Evolutionary conservation across 192 early-diverging fungal genomes (phyloP).

Genomic region (Powellomyces hirtus): DNA sequence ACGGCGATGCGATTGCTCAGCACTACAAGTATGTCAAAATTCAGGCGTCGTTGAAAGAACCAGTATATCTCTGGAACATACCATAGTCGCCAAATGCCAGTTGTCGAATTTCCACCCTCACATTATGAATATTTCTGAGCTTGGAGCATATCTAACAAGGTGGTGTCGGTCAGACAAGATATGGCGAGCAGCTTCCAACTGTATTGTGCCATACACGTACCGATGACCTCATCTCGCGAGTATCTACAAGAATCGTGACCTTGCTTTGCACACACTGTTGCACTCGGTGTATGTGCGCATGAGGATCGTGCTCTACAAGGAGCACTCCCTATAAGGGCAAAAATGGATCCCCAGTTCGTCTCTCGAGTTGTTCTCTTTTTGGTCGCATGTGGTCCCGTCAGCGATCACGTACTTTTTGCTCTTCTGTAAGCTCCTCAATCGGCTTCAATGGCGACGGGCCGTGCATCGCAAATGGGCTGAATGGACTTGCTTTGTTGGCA

Average conservation of each 20-base stretch:
- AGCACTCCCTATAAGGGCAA: background rate
- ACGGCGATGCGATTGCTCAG: slow-evolving; percentile 32
- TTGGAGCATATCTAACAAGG: slow-evolving; percentile 3
- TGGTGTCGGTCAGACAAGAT: background rate
- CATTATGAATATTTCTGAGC: slow-evolving; percentile 9
- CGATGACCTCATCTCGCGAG: slow-evolving; percentile 11
- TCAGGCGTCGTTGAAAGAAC: too few relatives aligned
- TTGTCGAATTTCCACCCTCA: slow-evolving; percentile 27
- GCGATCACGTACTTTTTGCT: background rate
- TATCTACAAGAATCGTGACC: slow-evolving; percentile 11
- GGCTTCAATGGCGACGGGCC: background rate
- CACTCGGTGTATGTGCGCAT: background rate
- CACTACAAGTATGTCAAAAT: too few relatives aligned
- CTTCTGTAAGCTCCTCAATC: background rate
- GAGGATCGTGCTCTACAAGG: background rate
- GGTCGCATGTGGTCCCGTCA: background rate
- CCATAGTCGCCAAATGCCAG: slow-evolving; percentile 32
- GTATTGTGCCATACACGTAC: background rate
- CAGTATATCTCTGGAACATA: too few relatives aligned
- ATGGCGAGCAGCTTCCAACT: background rate
- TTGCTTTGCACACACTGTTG: background rate
- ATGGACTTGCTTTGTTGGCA: too few relatives aligned
- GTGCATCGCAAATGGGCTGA: background rate
- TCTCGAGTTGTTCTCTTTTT: background rate
- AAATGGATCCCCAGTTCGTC: background rate